A percentile compares a stretch with the other conserved stretches of the same genome.
These are phyloP conservation scores for Irpex sp. DNA, from an alignment of 1,284 basidiomycete genomes.

Conservation along the genomic window DNA sequence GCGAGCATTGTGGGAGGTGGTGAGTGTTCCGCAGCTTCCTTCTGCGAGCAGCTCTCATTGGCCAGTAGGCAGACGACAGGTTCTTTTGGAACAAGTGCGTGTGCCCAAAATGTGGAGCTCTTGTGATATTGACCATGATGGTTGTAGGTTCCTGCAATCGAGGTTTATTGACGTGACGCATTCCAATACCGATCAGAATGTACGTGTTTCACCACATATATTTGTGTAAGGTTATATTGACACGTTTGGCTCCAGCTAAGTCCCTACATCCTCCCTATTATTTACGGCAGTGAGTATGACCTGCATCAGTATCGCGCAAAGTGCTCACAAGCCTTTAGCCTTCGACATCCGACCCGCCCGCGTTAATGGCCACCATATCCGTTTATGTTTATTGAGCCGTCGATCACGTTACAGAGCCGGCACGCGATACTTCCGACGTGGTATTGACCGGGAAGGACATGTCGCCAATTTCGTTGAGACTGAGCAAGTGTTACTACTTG, in stretches of 20 bases:
- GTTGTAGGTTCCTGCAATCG: constrained; percentile 62
- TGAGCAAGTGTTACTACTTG: constrained; percentile 86
- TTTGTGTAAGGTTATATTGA: constrained; percentile 8
- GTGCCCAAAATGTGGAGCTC: not conserved
- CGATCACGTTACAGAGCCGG: constrained; percentile 93
- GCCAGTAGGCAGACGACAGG: constrained; percentile 79
- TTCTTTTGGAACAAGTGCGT: constrained; percentile 97
- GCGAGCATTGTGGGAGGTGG: constrained; percentile 73
- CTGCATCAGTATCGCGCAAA: not conserved
- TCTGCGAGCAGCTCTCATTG: constrained; percentile 7
- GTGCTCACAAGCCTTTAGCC: constrained; percentile 42
- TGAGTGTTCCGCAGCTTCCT: constrained; percentile 26
- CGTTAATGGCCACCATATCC: constrained; percentile 79
- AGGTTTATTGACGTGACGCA: constrained; percentile 64
- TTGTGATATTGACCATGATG: constrained; percentile 2
- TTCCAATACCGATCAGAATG: constrained; percentile 53
- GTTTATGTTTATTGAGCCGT: constrained; percentile 88
- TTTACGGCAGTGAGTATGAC: constrained; percentile 81
- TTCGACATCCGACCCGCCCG: constrained; percentile 82
- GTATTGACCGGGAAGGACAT: constrained; percentile 81
- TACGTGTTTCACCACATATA: constrained; percentile 32
- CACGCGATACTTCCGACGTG: constrained; percentile 95
- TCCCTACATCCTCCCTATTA: constrained; percentile 86
- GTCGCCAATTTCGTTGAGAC: constrained; percentile 95
- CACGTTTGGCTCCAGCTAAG: constrained; percentile 51